Base-by-base conservation (phyloP, 164 flowering plant species). In the Vitis rotundifolia region DNA sequence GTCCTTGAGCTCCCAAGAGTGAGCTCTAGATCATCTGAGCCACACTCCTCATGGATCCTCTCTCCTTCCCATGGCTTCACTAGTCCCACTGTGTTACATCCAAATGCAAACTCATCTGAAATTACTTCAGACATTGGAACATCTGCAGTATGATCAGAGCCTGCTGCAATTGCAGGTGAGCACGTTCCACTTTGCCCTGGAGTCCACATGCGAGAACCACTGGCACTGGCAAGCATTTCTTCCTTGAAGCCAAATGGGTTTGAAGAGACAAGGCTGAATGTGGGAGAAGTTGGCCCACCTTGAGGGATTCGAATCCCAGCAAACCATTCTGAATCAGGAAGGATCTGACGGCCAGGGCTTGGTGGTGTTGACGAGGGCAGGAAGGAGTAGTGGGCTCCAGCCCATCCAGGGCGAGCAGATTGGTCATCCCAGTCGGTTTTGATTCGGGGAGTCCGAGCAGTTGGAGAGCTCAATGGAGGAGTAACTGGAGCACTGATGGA, bases 21-120 rank as follows among this genome's bases (percentile, higher is more conserved):
- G 78, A 95, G 97, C 79, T 95, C 99, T 6, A 95, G 89, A 60
- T 95, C 99, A 81, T 95, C 99, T 13, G 92, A 82, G 14, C 77
- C 97, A 65, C 93, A 87, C 58, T 91, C 99, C 48, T 95, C 99
- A 49, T 95, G 99, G 31, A 95, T 95, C 75, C 93, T 87, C 79
- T 95, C 99, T 49, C 99, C 99, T 77, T 95, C 96, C 98, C 98
- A 93, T 6, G 99, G 83, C 79, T 95, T 95, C 57, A 95, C 97
- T 22, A 91, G 55, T 14, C 91, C 94, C 12, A 77, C 75, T 48
- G 73, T 51, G 56, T 82, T 83, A 76, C 88, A 81, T 3, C 99
- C 94, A 68, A 95, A 95, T 11, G 99, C 99, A 85, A 95, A 95
- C 75, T 95, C 99, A 47, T 84, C 85, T 2, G 94, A 73, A 12